Evolutionary conservation across 2,329 filamentous ascomycete genomes (phyloP), one percentile per base, ranked within the genome.

Genomic region (Microdochium bolleyi): DNA sequence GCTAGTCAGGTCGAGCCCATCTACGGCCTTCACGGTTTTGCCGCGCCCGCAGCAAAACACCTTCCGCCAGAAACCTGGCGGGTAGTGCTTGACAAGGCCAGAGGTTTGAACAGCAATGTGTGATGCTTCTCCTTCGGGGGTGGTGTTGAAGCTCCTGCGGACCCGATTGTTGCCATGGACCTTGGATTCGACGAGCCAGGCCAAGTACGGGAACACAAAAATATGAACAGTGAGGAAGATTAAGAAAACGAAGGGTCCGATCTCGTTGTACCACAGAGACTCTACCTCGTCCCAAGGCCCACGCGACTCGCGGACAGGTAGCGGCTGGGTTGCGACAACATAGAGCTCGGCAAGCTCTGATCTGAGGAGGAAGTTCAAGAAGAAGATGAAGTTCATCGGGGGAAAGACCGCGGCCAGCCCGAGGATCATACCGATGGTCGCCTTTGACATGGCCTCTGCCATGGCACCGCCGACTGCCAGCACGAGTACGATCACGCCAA

Each of bases 1-100:
- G 8, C 82, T 80, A 19, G 78, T 69, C 19, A 89, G 72, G 54
- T 73, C 78, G 44, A 89, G 69, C 27, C 80, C 70, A 54, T 87
- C 73, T 2, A 89, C 84, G 0, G 85, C 85, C 50, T 61, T 63
- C 11, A 58, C 56, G n/a, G 63, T 60, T 13, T 61, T 60, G 8
- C 58, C 56, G 10, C 62, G 61, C 4, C 64, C 60, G 48, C 64
- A 68, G 52, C 62, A 65, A 49, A 63, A 64, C 0, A 65, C 50
- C 14, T 55, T 62, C 51, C 61, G 60, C 49, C 62, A 58, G 51
- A 65, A 60, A 2, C 56, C 62, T 1, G 67, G 62, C 1, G 48
- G 49, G 56, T 70, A 73, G 3, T 57, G 54, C 51, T 71, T 73
- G 38, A 57, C 63, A 7, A 73, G 61, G 16, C 61, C 61, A 3